These are phyloP conservation scores for Picea abies DNA, from an alignment of 83 land plant species.

Conservation along the genomic window DNA sequence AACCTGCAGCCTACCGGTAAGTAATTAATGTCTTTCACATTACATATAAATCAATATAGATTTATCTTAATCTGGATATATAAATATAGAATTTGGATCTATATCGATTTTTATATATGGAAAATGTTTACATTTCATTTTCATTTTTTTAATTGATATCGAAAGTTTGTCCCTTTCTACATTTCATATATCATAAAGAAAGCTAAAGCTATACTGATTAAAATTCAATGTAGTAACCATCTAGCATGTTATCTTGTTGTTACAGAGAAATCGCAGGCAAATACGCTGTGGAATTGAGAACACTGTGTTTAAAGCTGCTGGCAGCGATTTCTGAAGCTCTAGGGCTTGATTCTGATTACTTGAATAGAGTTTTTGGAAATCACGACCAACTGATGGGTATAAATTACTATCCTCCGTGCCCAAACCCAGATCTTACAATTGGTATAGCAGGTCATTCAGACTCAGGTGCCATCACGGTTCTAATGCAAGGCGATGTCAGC, in stretches of 20 bases:
- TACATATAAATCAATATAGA: too few species aligned
- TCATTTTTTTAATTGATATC: too few species aligned
- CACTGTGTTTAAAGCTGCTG: slow-evolving; percentile 35
- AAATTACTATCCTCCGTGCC: background rate
- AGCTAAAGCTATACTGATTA: slow-evolving; percentile 15
- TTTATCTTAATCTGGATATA: background rate
- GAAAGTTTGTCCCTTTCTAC: slow-evolving; percentile 22
- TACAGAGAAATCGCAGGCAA: slow-evolving; percentile 44
- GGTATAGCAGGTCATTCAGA: background rate
- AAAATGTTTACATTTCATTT: too few species aligned
- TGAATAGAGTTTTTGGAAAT: slow-evolving; percentile 36
- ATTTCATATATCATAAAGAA: too few species aligned
- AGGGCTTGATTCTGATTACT: slow-evolving; percentile 37
- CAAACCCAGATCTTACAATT: background rate
- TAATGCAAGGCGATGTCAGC: background rate
- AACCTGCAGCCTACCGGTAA: slow-evolving; percentile 62
- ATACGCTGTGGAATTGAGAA: slow-evolving; percentile 35
- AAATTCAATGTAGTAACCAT: slow-evolving; percentile 20
- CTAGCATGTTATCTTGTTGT: background rate
- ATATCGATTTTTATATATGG: too few species aligned
- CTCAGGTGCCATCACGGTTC: background rate
- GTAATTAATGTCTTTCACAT: background rate
- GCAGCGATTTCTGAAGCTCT: slow-evolving; percentile 59
- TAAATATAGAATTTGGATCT: background rate
- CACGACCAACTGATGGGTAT: slow-evolving; percentile 35